These are phyloP conservation scores for Trametes sp. DNA, from an alignment of 1,284 basidiomycete genomes.

Conservation along the genomic window DNA sequence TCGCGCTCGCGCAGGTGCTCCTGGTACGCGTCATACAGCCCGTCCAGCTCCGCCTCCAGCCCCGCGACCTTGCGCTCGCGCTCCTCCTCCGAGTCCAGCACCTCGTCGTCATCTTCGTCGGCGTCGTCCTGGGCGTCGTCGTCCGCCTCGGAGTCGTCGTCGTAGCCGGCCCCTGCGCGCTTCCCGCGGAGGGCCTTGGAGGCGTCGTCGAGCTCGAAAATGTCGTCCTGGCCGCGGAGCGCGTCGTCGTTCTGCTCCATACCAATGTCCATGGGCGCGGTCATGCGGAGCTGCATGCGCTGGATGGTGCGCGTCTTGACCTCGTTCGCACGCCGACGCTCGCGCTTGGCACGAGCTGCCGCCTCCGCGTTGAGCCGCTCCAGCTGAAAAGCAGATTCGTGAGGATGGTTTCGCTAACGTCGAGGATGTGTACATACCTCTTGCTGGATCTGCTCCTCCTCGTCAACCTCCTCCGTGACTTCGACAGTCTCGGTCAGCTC, in stretches of 20 bases:
- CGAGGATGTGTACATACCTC: constrained; percentile 61
- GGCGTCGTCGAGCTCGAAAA: constrained; percentile 83
- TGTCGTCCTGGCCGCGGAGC: constrained; percentile 80
- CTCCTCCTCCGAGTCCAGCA: constrained; percentile 75
- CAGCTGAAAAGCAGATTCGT: constrained; percentile 57
- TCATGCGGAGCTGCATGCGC: constrained; percentile 98
- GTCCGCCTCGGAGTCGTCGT: constrained; percentile 57
- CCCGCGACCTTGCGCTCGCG: constrained; percentile 65
- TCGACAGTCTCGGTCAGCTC: constrained; percentile 83
- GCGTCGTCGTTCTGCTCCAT: constrained; percentile 84
- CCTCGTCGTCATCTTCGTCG: constrained; percentile 60
- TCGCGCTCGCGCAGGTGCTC: constrained; percentile 86
- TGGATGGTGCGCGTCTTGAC: constrained; percentile 88
- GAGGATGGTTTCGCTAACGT: background rate
- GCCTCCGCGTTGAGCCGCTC: constrained; percentile 86
- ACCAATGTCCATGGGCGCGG: constrained; percentile 94
- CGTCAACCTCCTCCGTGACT: constrained; percentile 79
- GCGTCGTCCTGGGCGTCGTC: constrained; percentile 48
- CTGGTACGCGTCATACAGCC: constrained; percentile 89
- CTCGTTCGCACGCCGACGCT: constrained; percentile 90
- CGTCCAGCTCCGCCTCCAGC: constrained; percentile 89
- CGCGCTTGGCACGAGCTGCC: constrained; percentile 77
- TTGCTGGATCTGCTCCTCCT: constrained; percentile 87
- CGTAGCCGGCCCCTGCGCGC: constrained; percentile 55
- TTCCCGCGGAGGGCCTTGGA: constrained; percentile 50